These are phyloP conservation scores for Eimeria zaria DNA, from an alignment of 169 alveolate genomes.

Conservation along the genomic window DNA sequence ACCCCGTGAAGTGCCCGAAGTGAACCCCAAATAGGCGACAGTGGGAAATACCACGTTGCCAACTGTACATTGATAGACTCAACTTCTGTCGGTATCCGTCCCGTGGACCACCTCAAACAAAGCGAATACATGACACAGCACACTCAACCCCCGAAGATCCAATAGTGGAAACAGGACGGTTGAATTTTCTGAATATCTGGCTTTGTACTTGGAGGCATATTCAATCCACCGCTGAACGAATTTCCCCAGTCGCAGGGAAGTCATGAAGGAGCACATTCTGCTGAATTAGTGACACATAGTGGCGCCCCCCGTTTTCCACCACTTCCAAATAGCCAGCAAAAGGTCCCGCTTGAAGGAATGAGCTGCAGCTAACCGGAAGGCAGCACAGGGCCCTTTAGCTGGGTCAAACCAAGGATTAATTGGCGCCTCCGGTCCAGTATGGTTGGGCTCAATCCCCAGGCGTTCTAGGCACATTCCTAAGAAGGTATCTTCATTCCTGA, in stretches of 20 bases:
- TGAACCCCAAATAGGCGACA: too few species aligned
- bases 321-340: constrained; percentile 44
- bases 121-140: not conserved
- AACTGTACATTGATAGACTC: not conserved
- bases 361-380: constrained; percentile 64
- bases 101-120: not conserved
- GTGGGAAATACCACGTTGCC: not conserved
- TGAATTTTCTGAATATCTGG: not conserved
- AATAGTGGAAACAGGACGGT: not conserved
- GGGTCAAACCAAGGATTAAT: constrained; percentile 70
- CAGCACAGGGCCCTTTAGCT: constrained; percentile 74
- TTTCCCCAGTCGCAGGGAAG: not conserved
- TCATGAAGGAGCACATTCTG: not conserved
- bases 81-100: not conserved
- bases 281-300: constrained; percentile 39
- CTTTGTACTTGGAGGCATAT: not conserved
- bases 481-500: constrained; percentile 68
- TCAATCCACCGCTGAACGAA: not conserved
- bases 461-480: constrained; percentile 44
- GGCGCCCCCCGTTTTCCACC: constrained; percentile 63
- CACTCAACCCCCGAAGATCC: not conserved
- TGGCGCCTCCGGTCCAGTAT: constrained; percentile 26
- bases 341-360: constrained; percentile 47
- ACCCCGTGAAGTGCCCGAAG: not conserved
- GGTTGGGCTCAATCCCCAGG: constrained; percentile 36